A percentile compares a stretch with the other conserved stretches of the same genome.
These are phyloP conservation scores for Aspergillus sp. DNA, from an alignment of 2,329 filamentous ascomycete genomes.

Conservation along the genomic window DNA sequence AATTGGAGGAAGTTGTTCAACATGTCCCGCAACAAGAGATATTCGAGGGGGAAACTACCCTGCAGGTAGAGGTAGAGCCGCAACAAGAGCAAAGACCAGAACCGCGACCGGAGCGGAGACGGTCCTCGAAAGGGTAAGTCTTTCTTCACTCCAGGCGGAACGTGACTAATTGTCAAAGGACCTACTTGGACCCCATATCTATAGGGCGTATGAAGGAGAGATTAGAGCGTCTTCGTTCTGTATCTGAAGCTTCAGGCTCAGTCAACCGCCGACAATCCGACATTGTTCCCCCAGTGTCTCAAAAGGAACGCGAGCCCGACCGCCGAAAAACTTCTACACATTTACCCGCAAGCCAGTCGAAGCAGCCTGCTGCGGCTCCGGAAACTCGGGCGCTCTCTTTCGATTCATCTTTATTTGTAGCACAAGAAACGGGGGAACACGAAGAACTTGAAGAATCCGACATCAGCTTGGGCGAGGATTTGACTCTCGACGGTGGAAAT, in stretches of 20 bases:
- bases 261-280: constrained; percentile 19
- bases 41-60: not conserved
- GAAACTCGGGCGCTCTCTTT: constrained; percentile 19
- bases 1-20: not conserved
- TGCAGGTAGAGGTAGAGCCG: not conserved
- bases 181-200: constrained; percentile 17
- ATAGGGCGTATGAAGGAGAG: constrained; percentile 24
- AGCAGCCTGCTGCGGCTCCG: not conserved
- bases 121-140: constrained; percentile 24
- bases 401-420: constrained; percentile 16
- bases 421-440: not conserved
- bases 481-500: constrained; percentile 17
- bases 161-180: constrained; percentile 8
- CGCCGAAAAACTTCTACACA: constrained; percentile 17
- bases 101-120: constrained; percentile 19
- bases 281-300: not conserved
- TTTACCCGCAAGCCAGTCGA: not conserved
- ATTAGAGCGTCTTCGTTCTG: constrained; percentile 9
- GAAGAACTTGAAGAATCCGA: constrained; percentile 17
- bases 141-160: not conserved
- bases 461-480: constrained; percentile 21
- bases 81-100: constrained; percentile 1
- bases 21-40: not conserved
- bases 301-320: constrained; percentile 4
- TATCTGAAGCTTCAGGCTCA: not conserved